Base-by-base conservation (phyloP, 192 early-diverging fungal genomes). In the Nowakowskiella sp. region DNA sequence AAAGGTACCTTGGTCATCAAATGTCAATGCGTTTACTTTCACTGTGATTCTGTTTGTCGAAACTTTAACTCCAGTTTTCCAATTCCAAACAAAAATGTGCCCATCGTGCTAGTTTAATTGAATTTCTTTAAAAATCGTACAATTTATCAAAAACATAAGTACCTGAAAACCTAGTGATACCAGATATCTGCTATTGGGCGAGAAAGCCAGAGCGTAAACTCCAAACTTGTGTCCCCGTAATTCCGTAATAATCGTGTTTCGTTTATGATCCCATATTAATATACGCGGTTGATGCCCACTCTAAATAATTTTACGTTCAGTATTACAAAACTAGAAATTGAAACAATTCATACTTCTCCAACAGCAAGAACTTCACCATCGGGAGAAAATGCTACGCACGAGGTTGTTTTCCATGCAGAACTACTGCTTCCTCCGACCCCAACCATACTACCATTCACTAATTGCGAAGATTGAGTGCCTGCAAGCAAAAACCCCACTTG, bases 61-160 rank as follows among this genome's bases (percentile, higher is more conserved):
- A 3, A 89, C 56, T 55, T 77, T 75, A 4, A 57, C 54, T 3
- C 77, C 75, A 26, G 72, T 76, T 54, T 71, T 68, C 81, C 84
- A 89, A 62, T 90, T 80, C 89, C 89, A 91, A n/a, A 91, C 77
- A 56, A 85, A 73, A 26, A 88, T 52, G 55, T 78, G 83, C 0
- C 86, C 88, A 65, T 91, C 89, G 58, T 90, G 83, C 80, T 87
- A 65, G 26, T n/a, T 13, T 26, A 29, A 10, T 16, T 42, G 54
- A 16, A 29, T 0, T n/a, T 13, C 2, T 3, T 2, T 19, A 51
- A 21, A n/a, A 28, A 13, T 48, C 0, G 26, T 32, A 32, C 19
- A 24, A 44, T 27, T 24, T 21, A 31, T 29, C 5, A 1, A 6
- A 26, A 8, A 71, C 32, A 25, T 27, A 8, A 30, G 19, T 72